Evolutionary conservation across 139 green algal species (phyloP).

Genomic region (Haematococcus sp.): DNA sequence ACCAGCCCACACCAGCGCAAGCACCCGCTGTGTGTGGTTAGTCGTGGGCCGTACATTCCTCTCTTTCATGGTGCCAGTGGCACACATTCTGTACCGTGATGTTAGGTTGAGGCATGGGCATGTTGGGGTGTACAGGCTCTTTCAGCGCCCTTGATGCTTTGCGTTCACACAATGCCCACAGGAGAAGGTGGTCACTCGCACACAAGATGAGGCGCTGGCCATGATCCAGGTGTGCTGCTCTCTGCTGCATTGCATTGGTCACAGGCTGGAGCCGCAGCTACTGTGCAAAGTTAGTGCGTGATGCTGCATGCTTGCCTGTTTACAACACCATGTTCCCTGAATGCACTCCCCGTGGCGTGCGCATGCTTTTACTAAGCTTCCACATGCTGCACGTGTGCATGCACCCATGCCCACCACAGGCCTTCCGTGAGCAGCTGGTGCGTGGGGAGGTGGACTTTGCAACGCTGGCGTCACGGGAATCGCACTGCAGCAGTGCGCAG

Average conservation of each 20-base stretch:
- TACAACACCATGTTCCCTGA: not conserved
- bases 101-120: no score
- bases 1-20: slow-evolving; percentile 8
- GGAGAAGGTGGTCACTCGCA: slow-evolving; percentile 69
- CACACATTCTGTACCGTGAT: no score
- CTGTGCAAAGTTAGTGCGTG: no score
- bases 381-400: no score
- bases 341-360: not conserved
- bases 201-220: slow-evolving; percentile 72
- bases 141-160: not conserved
- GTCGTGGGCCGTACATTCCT: no score
- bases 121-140: not conserved
- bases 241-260: not conserved
- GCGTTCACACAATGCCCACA: not conserved
- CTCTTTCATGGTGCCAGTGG: no score
- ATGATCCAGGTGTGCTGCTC: slow-evolving; percentile 60
- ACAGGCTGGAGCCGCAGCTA: no score
- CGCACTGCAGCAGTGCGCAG: slow-evolving; percentile 80
- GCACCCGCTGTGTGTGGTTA: slow-evolving; percentile 1
- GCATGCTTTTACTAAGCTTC: no score
- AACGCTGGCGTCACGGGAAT: slow-evolving; percentile 65
- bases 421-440: slow-evolving; percentile 56
- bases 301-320: no score
- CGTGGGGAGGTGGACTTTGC: slow-evolving; percentile 61
- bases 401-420: slow-evolving; percentile 19